Base-by-base conservation (phyloP, 2,329 filamentous ascomycete genomes). In the Fusarium avenaceum region DNA sequence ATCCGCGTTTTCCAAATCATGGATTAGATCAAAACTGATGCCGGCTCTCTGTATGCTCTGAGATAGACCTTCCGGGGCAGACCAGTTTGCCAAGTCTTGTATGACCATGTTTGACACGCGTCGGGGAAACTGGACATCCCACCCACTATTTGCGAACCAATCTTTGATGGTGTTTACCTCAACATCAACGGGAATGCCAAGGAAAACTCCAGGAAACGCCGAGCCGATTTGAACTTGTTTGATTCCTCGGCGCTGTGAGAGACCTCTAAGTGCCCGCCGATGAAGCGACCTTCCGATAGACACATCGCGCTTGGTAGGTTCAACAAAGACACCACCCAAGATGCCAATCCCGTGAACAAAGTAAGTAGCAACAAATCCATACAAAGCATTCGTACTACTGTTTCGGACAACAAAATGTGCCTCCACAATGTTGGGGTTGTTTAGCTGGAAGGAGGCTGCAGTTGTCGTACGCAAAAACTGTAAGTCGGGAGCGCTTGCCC, bases 391-490 rank as follows among this genome's bases (percentile, higher is more conserved):
- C 0, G 94, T 98, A 77, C 92, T 97, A 80, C 92, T 96, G 76
- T 97, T 98, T 20, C 94, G 88, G 32, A 98, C 94, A 10, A 97
- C 94, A 75, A 95, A 97, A 77, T 98, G 94, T 1, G 89, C 84
- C 78, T 97, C 93, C 57, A 92, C 88, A 28, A 97, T 86, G 45
- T 90, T 87, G 1, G 87, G 83, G 70, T 89, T 89, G 67, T 85
- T 87, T 3, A 97, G 81, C 58, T 94, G 87, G 76, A 98, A 97
- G 1, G 92, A 92, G 46, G 87, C 87, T 1, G 93, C 90, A 2
- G 85, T 90, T 6, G 92, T 89, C 35, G 89, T 87, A 30, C 87
- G 85, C 7, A 97, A 80, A 74, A 94, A 93, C 22, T 87, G 87
- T 44, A 93, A 85, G 33, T 87, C 88, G 1, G 90, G 89, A 2